phyloP scores from a whole-genome alignment of 208 protist genomes.

The Trypanosoma cruzi region DNA sequence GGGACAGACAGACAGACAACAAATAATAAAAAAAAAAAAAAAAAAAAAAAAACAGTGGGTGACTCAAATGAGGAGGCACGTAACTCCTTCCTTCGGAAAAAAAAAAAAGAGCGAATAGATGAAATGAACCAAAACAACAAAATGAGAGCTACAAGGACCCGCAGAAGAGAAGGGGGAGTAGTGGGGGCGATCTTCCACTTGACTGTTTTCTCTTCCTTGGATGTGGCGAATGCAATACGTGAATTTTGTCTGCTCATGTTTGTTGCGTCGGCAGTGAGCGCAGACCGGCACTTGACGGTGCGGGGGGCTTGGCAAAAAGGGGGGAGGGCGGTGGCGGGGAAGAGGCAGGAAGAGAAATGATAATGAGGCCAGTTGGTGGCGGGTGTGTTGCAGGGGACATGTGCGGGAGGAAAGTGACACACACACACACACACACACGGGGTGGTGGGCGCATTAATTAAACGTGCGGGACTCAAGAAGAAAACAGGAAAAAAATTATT shows the following conservation, averaged over 20 bases:
- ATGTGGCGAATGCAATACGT: neutral
- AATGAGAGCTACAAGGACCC: neutral
- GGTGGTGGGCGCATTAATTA: neutral
- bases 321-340: no score
- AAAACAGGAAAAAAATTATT: no score
- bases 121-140: conserved; percentile 1
- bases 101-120: neutral
- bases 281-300: no score
- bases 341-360: no score
- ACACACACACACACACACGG: no score
- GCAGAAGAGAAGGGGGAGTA: neutral
- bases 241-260: neutral
- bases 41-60: neutral
- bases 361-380: no score
- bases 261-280: neutral
- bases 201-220: neutral
- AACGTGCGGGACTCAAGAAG: neutral
- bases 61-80: no score
- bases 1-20: neutral
- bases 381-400: no score
- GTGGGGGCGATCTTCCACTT: neutral
- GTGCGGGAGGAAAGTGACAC: no score
- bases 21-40: neutral
- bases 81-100: no score
- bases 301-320: no score